These are phyloP conservation scores for Iberis pinnata DNA, from an alignment of 345 rosid species.

Conservation along the genomic window DNA sequence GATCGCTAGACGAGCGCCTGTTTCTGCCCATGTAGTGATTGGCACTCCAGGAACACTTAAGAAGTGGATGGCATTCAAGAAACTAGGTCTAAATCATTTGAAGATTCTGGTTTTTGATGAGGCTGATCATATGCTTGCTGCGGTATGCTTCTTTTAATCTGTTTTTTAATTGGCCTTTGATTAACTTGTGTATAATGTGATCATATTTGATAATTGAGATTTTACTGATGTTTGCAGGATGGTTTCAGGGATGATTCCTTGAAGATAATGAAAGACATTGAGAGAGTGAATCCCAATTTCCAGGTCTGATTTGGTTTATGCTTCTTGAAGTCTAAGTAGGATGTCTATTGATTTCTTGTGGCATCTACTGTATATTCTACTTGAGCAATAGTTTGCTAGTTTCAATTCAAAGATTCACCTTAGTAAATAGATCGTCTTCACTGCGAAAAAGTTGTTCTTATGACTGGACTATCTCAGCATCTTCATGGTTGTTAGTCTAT, in stretches of 20 bases:
- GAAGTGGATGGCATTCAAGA: slow-evolving; percentile 61
- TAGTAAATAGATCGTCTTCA: not conserved
- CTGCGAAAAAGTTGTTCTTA: not conserved
- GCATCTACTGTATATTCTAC: not conserved
- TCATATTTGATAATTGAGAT: not conserved
- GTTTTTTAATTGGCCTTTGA: not conserved
- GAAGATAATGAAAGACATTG: slow-evolving; percentile 78
- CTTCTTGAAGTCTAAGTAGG: slow-evolving; percentile 2
- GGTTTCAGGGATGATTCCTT: slow-evolving; percentile 89
- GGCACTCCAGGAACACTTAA: slow-evolving; percentile 96
- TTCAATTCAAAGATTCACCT: not conserved
- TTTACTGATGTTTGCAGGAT: slow-evolving; percentile 49
- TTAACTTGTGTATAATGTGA: not conserved
- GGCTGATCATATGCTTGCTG: slow-evolving; percentile 96
- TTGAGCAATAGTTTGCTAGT: not conserved
- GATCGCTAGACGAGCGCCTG: slow-evolving; percentile 33
- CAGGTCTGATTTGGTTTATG: slow-evolving; percentile 51
- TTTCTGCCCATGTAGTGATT: slow-evolving; percentile 72
- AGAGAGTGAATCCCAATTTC: slow-evolving; percentile 41
- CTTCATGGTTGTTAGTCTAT: slow-evolving; percentile 9
- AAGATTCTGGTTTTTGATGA: slow-evolving; percentile 94
- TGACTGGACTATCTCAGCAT: not conserved
- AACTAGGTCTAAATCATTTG: slow-evolving; percentile 41
- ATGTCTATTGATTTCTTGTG: not conserved
- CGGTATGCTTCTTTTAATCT: slow-evolving; percentile 39